Base-by-base conservation (phyloP, 192 early-diverging fungal genomes). In the Umbelopsis sp. region DNA sequence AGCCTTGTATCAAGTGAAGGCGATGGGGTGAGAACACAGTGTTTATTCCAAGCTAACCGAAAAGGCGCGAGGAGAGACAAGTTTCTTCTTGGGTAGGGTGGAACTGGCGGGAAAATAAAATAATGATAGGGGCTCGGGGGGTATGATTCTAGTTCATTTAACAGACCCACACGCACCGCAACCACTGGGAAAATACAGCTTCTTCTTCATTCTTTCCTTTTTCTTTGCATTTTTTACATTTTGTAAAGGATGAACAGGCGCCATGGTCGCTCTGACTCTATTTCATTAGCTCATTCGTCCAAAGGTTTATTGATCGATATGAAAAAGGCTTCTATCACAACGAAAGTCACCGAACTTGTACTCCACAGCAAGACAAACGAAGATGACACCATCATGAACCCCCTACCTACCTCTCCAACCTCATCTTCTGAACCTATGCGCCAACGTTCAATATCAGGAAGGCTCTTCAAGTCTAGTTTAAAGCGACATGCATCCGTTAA, bases 401-500 rank as follows among this genome's bases (percentile, higher is more conserved):
- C 38, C 38, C 12, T 62, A 34, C 56, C 56, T 14, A 62, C 56
- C 3, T 62, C 56, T 2, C 56, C 56, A 2, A 34, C 26, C 31
- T 14, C 56, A 0, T 5, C 56, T 34, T 20, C 31, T 62, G 17
- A 22, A 12, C 56, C 56, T 11, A 49, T 5, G 20, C 11, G 10
- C 20, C 56, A 62, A 62, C 56, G 56, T 2, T 62, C 56, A 14
- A 62, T 62, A 31, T 62, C 56, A 1, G 56, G 56, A 36, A 29
- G 31, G 2, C 26, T 62, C 1, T 62, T 62, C 31, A 62, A 62
- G 31, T 62, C 56, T 12, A 62, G 56, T 26, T 7, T 62, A 31
- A 62, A 62, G 17, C 26, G 56, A 62, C 56, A 62, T 36, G 56
- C 29, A 11, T 62, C 56, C 34, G 31, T 62, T 11, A 62, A 34